Evolutionary conservation across 768 basidiomycete genomes (phyloP), one percentile per base, ranked within the genome.

Genomic region (Phaffia tasmanica): DNA sequence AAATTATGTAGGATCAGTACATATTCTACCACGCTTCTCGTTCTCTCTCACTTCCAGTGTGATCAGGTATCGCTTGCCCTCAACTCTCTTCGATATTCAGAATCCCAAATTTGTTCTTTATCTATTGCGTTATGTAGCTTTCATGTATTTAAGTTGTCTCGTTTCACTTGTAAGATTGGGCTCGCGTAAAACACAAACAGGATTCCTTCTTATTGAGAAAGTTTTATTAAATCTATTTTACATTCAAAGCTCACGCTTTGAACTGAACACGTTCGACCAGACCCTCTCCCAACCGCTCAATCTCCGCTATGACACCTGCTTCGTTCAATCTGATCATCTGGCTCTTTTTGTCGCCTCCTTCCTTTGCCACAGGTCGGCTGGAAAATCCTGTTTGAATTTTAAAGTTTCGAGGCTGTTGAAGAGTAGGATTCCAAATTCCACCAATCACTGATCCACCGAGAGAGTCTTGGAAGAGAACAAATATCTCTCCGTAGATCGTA

Each of bases 311-410:
- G 3, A 95, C 75, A 0, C 83, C 83, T 15, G 76, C 76, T 71
- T 83, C 82, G 73, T 93, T 90, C 67, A 92, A 74, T 9, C 77
- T 70, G 0, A 92, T 88, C 19, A 81, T 73, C 3, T 79, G 81
- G 71, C 86, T 85, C 65, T 84, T 80, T 54, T 77, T 78, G 47
- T 70, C 69, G 5, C 65, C 74, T 68, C 74, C 71, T 70, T 68
- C 49, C 29, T 57, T 79, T 72, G 75, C 78, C 5, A 72, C 70
- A 4, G 90, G 90, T 21, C 75, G 76, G 64, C 84, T 83, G 0
- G 88, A 89, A 76, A 86, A 94, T 14, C 86, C 87, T 29, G 87
- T 84, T 55, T 92, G 79, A 8, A 90, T 88, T 69, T 87, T 84
- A 79, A 93, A 90, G 5, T 84, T 80, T 56, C 85, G 79, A 0